A percentile compares a stretch with the other conserved stretches of the same genome.
Conservation (phyloP, 306 rosid genomes). For the Erythrophleum fordii region DNA sequence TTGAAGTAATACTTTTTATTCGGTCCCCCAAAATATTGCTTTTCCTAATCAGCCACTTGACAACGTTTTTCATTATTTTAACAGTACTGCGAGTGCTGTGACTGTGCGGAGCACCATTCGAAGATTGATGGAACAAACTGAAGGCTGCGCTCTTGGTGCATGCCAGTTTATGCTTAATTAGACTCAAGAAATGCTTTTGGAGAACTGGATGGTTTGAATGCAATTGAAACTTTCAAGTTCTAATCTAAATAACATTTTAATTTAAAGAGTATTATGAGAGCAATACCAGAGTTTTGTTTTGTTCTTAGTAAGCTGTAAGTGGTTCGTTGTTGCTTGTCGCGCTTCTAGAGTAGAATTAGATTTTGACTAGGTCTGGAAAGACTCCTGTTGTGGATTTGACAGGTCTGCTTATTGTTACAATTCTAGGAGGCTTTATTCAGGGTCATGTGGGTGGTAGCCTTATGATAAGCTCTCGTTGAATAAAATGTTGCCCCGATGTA, state of each 20-base stretch:
- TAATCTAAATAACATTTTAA: neutral
- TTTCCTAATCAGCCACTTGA: neutral
- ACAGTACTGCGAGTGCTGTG: constrained; percentile 81
- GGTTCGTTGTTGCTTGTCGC: neutral
- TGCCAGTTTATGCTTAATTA: constrained; percentile 24
- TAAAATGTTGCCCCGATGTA: no score
- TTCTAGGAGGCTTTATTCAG: no score
- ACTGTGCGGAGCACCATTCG: constrained; percentile 84
- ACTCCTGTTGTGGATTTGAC: no score
- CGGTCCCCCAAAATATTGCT: neutral
- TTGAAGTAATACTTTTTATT: constrained; percentile 56
- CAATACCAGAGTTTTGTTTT: neutral
- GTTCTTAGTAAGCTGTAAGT: neutral
- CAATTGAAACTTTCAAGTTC: constrained; percentile 6
- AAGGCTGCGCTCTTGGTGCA: no score
- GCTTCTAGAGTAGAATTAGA: neutral
- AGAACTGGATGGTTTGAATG: neutral
- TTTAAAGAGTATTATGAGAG: neutral
- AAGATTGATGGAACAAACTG: constrained; percentile 84
- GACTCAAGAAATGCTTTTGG: neutral
- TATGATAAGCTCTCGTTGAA: no score
- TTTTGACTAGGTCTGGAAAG: no score
- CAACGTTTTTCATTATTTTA: constrained; percentile 19
- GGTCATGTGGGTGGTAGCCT: no score
- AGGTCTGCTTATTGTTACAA: no score